Conservation (phyloP, 768 basidiomycete species). For the Pleurotus pulmonarius region DNA sequence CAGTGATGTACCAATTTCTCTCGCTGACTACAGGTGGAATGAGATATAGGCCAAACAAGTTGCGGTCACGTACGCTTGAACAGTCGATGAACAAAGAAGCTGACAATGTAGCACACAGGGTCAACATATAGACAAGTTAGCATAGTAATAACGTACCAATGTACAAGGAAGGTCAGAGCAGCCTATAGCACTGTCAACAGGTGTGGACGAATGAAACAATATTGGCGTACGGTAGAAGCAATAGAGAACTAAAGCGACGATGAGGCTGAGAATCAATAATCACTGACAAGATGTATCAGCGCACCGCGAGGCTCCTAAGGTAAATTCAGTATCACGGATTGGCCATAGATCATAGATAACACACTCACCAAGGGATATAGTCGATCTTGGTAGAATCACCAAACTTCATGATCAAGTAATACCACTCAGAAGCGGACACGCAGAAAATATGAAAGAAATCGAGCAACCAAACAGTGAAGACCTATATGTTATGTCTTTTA, state of each 20-base stretch:
- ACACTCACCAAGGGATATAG: slow-evolving; percentile 8
- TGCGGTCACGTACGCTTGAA: slow-evolving; percentile 28
- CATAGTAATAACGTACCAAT: background rate
- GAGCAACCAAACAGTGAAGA: slow-evolving; percentile 1
- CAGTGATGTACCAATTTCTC: slow-evolving; percentile 26
- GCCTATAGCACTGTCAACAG: background rate
- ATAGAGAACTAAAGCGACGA: background rate
- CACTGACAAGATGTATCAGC: background rate
- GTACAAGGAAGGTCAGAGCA: slow-evolving; percentile 7
- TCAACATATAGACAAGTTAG: too few relatives aligned
- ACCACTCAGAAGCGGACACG: slow-evolving; percentile 5
- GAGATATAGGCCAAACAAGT: background rate
- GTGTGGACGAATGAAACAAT: too few relatives aligned
- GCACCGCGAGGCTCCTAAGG: slow-evolving; percentile 7
- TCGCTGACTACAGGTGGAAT: slow-evolving; percentile 27
- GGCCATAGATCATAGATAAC: background rate
- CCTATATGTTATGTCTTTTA: background rate
- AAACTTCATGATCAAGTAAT: slow-evolving; percentile 8
- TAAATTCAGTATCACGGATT: background rate
- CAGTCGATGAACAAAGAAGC: slow-evolving; percentile 36
- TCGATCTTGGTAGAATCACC: slow-evolving; percentile 7
- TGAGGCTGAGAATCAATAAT: background rate
- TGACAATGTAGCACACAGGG: slow-evolving; percentile 3
- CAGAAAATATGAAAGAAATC: slow-evolving; percentile 7
- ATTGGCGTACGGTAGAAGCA: too few relatives aligned